These are phyloP conservation scores for Monosporascus sp. DNA, from an alignment of 2,329 filamentous ascomycete species.

Conservation along the genomic window DNA sequence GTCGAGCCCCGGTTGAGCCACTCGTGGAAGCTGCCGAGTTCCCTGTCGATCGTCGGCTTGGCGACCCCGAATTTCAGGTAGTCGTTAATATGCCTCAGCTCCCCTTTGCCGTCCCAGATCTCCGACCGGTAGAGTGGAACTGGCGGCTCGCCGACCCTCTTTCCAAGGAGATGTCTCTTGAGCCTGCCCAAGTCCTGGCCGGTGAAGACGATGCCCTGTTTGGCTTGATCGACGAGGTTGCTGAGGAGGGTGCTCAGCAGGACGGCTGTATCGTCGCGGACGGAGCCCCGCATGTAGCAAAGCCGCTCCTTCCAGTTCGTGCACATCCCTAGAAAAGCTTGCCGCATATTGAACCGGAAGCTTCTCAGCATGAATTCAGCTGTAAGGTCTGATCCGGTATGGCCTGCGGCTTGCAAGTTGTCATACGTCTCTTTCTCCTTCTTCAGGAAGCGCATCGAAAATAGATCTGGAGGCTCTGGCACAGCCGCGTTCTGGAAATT, in stretches of 20 bases:
- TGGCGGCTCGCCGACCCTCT: constrained; percentile 21
- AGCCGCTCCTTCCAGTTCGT: constrained; percentile 60
- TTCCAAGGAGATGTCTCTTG: constrained; percentile 17
- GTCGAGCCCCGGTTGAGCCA: constrained; percentile 11
- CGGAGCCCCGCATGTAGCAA: constrained; percentile 53
- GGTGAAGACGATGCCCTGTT: constrained; percentile 49
- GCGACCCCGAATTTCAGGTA: constrained; percentile 53
- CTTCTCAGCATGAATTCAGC: constrained; percentile 45
- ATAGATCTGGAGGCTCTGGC: constrained; percentile 39
- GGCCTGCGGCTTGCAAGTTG: constrained; percentile 31
- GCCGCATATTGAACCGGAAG: constrained; percentile 54
- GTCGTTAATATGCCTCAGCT: constrained; percentile 53
- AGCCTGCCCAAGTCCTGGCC: constrained; percentile 35
- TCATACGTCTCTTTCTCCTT: constrained; percentile 43
- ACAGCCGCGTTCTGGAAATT: constrained; percentile 60
- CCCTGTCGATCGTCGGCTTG: constrained; percentile 32
- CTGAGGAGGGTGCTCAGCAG: constrained; percentile 47
- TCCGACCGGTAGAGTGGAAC: constrained; percentile 40
- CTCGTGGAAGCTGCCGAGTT: constrained; percentile 29
- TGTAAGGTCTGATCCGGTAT: constrained; percentile 20
- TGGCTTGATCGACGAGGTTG: constrained; percentile 51
- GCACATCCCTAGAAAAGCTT: constrained; percentile 55
- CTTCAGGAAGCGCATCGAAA: constrained; percentile 41
- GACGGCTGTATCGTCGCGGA: constrained; percentile 39
- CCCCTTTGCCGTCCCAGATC: constrained; percentile 16